A percentile compares a stretch with the other conserved stretches of the same genome.
phyloP scores from a whole-genome alignment of 2,329 filamentous ascomycete species.

The Graphilbum fragrans region DNA sequence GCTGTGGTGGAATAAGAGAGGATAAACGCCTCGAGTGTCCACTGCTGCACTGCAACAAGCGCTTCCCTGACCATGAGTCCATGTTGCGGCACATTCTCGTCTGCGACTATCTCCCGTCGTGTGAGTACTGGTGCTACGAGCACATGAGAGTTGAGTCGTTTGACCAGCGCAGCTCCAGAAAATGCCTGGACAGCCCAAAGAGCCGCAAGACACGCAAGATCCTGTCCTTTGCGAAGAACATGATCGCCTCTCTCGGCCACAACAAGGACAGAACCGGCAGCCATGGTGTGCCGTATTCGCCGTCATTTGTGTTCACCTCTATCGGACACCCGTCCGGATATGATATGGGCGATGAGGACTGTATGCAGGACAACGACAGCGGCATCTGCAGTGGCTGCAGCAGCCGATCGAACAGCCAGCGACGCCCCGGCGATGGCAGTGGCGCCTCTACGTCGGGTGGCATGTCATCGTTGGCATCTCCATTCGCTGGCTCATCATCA shows the following conservation, averaged over 20 bases:
- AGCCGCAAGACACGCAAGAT: slow-evolving; percentile 40
- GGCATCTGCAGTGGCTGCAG: slow-evolving; percentile 3
- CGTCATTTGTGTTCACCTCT: background rate
- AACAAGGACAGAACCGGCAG: slow-evolving; percentile 22
- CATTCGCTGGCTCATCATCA: background rate
- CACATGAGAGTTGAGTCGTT: slow-evolving; percentile 39
- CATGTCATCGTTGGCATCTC: background rate
- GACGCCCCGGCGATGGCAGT: background rate
- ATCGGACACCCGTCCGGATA: background rate
- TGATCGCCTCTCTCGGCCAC: slow-evolving; percentile 40
- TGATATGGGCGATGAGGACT: slow-evolving; percentile 1
- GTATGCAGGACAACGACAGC: background rate
- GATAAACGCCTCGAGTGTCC: slow-evolving; percentile 39
- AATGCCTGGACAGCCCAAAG: slow-evolving; percentile 36
- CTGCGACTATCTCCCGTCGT: slow-evolving; percentile 33
- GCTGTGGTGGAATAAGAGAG: slow-evolving; percentile 30
- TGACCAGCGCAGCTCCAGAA: slow-evolving; percentile 37
- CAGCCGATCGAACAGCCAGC: slow-evolving; percentile 1
- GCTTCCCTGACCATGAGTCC: slow-evolving; percentile 36
- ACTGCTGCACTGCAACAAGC: slow-evolving; percentile 35
- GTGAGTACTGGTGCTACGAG: slow-evolving; percentile 45
- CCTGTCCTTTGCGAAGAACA: slow-evolving; percentile 38
- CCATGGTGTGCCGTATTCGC: slow-evolving; percentile 8
- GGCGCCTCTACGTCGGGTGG: background rate
- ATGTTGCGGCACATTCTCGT: slow-evolving; percentile 41